phyloP scores from a whole-genome alignment of 139 green algal genomes.

The Tetradesmus lagerheimii region DNA sequence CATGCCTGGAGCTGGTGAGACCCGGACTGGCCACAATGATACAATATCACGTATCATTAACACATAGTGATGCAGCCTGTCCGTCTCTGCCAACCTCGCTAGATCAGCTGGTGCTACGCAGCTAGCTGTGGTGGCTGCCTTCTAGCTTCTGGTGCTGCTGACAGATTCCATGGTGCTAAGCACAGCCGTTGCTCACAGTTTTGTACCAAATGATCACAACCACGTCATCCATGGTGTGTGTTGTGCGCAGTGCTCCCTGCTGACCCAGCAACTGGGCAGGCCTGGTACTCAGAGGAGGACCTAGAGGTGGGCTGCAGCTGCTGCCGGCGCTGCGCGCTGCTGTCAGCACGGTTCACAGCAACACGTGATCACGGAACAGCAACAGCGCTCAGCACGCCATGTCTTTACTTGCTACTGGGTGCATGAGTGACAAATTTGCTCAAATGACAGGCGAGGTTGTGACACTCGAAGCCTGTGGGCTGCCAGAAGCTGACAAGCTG shows the following conservation, averaged over 20 bases:
- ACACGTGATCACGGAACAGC: background rate
- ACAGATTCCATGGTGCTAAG: background rate
- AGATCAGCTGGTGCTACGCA: background rate
- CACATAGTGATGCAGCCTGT: too few species aligned
- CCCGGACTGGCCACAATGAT: background rate
- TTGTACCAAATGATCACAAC: too few species aligned
- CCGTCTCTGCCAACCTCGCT: too few species aligned
- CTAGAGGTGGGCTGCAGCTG: background rate
- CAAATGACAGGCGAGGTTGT: too few species aligned
- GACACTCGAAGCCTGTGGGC: too few species aligned
- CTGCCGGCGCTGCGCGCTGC: background rate
- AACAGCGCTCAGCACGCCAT: background rate
- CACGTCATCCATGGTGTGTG: too few species aligned
- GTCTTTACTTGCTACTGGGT: background rate
- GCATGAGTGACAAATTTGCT: too few species aligned
- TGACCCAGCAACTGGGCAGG: constrained; percentile 19
- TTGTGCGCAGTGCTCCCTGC: background rate
- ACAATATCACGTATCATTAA: too few species aligned
- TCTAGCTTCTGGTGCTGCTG: background rate
- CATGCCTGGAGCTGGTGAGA: constrained; percentile 34
- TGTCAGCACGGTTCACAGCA: background rate
- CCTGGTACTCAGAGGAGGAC: constrained; percentile 40
- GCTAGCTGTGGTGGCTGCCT: background rate
- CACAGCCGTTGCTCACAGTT: background rate
- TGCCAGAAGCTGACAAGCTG: too few species aligned